Evolutionary conservation across 371 early-diverging fungal genomes (phyloP).

Genomic region (Parasitella parasitica): DNA sequence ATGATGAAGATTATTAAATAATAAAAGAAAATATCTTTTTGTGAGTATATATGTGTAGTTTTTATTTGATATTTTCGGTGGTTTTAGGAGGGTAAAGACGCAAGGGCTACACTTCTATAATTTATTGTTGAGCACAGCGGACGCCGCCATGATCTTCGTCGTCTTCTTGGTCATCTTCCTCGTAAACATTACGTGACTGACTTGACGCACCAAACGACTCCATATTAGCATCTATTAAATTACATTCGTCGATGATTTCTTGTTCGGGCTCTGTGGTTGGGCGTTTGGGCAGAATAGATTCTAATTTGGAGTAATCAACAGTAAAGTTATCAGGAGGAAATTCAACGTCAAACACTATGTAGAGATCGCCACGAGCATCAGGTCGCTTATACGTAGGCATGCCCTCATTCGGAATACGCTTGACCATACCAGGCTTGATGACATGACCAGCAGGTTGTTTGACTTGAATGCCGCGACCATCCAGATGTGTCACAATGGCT

Average conservation of each 20-base stretch:
- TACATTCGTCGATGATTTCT: conserved; percentile 51
- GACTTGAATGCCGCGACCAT: conserved; percentile 88
- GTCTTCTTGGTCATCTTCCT: conserved; percentile 73
- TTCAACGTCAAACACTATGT: conserved; percentile 87
- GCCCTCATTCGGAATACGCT: conserved; percentile 87
- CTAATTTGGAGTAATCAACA: conserved; percentile 47
- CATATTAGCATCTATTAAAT: conserved; percentile 34
- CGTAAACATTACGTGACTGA: conserved; percentile 43
- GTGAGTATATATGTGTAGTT: background rate
- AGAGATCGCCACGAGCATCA: conserved; percentile 89
- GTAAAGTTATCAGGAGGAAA: conserved; percentile 90
- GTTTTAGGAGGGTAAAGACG: background rate
- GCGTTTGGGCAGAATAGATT: conserved; percentile 54
- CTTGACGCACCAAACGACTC: conserved; percentile 36
- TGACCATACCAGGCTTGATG: conserved; percentile 87
- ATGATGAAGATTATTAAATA: conserved; percentile 25
- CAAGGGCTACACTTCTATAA: background rate
- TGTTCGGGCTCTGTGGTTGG: conserved; percentile 20
- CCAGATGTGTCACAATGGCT: conserved; percentile 82
- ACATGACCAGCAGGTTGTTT: conserved; percentile 86
- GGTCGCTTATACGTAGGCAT: conserved; percentile 93
- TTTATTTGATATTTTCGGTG: background rate
- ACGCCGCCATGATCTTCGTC: conserved; percentile 58
- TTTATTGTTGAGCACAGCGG: conserved; percentile 79
- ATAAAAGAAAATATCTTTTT: background rate